Percentiles rank a stretch among this genome's conserved stretches.
Evolutionary conservation across 2,329 filamentous ascomycete genomes (phyloP).

Genomic region (Pseudocercospora vitis): DNA sequence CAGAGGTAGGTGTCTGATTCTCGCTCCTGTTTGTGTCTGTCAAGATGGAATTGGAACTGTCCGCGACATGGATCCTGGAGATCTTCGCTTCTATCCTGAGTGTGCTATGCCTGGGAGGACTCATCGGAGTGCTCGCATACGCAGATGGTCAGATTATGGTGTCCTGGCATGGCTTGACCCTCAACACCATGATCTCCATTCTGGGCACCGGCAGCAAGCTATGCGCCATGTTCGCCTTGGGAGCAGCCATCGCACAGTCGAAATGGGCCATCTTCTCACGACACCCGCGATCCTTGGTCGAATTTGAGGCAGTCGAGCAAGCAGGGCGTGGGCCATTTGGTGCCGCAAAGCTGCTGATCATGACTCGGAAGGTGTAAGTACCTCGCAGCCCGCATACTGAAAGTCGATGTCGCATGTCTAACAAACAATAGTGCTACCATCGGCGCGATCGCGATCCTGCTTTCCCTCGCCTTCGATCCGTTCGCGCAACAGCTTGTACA

Average conservation of each 20-base stretch:
- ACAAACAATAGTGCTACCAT: neutral
- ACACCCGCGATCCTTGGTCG: constrained; percentile 9
- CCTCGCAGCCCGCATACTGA: neutral
- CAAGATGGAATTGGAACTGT: constrained; percentile 7
- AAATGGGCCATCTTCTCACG: constrained; percentile 15
- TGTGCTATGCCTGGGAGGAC: neutral
- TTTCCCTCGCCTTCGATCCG: constrained; percentile 10
- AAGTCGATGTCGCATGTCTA: neutral
- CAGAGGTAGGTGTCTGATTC: neutral
- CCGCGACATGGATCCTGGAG: constrained; percentile 9
- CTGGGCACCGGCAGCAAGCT: constrained; percentile 17
- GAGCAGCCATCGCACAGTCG: constrained; percentile 17
- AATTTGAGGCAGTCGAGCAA: constrained; percentile 15
- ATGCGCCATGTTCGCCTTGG: constrained; percentile 9
- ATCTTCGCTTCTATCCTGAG: neutral
- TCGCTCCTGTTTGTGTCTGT: neutral
- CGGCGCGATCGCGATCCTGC: constrained; percentile 8
- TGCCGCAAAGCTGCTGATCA: constrained; percentile 9
- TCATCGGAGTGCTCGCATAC: neutral
- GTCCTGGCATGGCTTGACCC: constrained; percentile 14
- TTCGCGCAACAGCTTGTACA: constrained; percentile 12
- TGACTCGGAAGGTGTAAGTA: constrained; percentile 6
- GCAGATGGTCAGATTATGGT: neutral
- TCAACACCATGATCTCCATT: constrained; percentile 22
- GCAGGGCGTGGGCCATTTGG: constrained; percentile 14